Conservation (phyloP, 108 stramenopile genomes). For the Cyclostephanos tholiformis region DNA sequence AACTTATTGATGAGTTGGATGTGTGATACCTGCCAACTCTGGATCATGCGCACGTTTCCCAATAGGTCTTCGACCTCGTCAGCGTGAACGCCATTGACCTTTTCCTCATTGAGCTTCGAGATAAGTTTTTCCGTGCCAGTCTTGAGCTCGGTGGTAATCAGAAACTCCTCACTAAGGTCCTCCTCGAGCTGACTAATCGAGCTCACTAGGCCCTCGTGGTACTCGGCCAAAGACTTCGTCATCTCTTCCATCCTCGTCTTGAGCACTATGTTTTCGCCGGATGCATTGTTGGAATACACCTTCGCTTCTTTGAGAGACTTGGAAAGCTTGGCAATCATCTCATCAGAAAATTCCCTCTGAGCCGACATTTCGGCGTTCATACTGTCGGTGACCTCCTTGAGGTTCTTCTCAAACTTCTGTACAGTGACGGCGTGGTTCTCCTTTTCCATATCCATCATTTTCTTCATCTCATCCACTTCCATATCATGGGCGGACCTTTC, state of each 20-base stretch:
- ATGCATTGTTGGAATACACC: background rate
- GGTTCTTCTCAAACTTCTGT: background rate
- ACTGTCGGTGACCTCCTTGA: background rate
- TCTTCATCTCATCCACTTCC: background rate
- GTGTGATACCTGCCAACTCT: slow-evolving; percentile 8
- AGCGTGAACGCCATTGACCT: background rate
- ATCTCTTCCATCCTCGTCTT: background rate
- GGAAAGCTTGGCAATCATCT: background rate
- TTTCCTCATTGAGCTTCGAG: background rate
- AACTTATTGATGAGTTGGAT: slow-evolving; percentile 6
- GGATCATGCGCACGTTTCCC: slow-evolving; percentile 7
- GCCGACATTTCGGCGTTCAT: background rate
- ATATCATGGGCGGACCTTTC: background rate
- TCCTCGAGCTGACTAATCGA: slow-evolving; percentile 1
- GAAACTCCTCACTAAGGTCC: slow-evolving; percentile 9
- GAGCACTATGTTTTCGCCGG: background rate
- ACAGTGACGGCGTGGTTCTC: background rate
- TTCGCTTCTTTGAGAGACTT: background rate
- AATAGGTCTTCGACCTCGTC: slow-evolving; percentile 1
- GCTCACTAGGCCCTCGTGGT: background rate
- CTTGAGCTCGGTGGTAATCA: slow-evolving; percentile 8
- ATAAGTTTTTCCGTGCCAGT: slow-evolving; percentile 2
- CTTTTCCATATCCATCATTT: background rate
- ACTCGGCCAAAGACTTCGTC: background rate
- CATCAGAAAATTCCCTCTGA: background rate